Base-by-base conservation (phyloP, 805 yeast species). In the Yamadazyma laniorum region DNA sequence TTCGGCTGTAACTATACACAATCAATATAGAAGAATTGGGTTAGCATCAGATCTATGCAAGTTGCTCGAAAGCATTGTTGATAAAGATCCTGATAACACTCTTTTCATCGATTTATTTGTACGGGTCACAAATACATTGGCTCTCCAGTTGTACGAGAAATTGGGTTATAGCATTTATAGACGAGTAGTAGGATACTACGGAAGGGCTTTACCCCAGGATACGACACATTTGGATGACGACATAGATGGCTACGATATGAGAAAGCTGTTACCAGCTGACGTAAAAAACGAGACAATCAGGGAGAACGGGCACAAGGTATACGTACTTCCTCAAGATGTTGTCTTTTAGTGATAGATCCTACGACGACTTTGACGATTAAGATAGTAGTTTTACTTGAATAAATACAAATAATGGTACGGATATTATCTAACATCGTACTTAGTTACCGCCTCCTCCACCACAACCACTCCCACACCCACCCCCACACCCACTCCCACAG, bases 61-160 rank as follows among this genome's bases (percentile, higher is more conserved):
- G 33, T 78, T 85, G 42, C 64, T 93, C 29, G 89, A 84, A 51
- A 73, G 77, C 29, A 74, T 82, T 32, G 85, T 95, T 0, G 72
- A 77, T n/a, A 74, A 68, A n/a, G 63, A 72, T 18, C 91, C 95
- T 1, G 82, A 85, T 50, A 72, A 84, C 48, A 83, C 90, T 5
- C 80, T 85, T 48, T 93, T 91, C 58, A 77, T 90, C 48, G 99
- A 93, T 55, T 72, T 93, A 32, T 93, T 89, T 61, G 99, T 93
- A 29, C 83, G 89, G 50, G 88, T 93, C 26, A 84, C 89, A 27
- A 93, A 93, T 56, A 57, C 59, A 4, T 65, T 89, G 39, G 99
- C 96, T 0, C 76, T 88, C 1, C 80, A 77, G 34, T 63, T 93
- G 52, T 93, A 93, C 58, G 91, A 87, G 55, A 83, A 85, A 49